phyloP scores from a whole-genome alignment of 371 early-diverging fungal species.

The Mucor racemosus region DNA sequence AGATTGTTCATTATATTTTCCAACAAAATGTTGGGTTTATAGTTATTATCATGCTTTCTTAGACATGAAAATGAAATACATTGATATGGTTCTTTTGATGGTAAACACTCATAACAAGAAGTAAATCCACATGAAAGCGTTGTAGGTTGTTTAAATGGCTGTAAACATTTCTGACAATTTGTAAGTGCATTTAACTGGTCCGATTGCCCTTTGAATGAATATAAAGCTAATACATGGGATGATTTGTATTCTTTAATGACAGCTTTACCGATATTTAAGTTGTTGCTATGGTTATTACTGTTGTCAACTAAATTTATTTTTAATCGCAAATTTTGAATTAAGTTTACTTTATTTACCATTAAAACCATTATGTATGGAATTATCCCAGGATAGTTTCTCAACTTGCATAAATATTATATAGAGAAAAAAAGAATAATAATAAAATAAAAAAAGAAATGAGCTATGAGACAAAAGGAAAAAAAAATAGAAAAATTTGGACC shows the following conservation, averaged over 20 bases:
- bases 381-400: not conserved
- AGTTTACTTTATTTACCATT: not conserved
- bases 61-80: constrained; percentile 51
- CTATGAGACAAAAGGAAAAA: not conserved
- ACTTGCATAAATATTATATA: not conserved
- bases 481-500: not conserved
- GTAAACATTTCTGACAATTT: constrained; percentile 16
- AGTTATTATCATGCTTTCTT: constrained; percentile 21
- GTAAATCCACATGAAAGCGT: constrained; percentile 51
- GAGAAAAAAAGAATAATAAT: not conserved
- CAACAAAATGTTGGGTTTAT: constrained; percentile 17
- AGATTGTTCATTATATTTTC: constrained; percentile 16
- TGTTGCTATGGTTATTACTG: not conserved
- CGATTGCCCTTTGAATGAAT: not conserved
- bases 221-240: not conserved
- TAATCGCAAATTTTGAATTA: not conserved
- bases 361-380: not conserved
- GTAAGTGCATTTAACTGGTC: constrained; percentile 9
- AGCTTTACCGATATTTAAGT: constrained; percentile 8
- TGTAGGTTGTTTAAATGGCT: constrained; percentile 12
- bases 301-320: not conserved
- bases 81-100: constrained; percentile 28
- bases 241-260: constrained; percentile 19
- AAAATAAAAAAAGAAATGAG: not conserved
- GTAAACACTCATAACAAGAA: constrained; percentile 34